Percentiles rank a stretch among this genome's conserved stretches.
Conservation (phyloP, 805 yeast species). For the Nakazawaea wickerhamii region DNA sequence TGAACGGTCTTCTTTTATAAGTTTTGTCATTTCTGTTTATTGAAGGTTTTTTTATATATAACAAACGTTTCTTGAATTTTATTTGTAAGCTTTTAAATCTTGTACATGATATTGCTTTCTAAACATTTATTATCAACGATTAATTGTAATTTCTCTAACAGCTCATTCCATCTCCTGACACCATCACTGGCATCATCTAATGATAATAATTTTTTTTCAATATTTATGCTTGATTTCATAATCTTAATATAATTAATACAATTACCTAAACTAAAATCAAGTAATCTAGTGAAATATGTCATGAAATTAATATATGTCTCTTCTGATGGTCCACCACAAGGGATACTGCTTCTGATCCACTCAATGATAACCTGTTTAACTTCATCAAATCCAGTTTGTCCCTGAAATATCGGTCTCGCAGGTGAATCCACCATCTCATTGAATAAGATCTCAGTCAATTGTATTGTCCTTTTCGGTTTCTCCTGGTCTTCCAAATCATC, state of each 20-base stretch:
- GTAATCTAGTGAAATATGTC: neutral
- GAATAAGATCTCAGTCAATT: slow-evolving; percentile 3
- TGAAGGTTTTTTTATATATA: no score
- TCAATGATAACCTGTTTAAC: neutral
- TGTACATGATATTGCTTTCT: neutral
- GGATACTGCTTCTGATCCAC: slow-evolving; percentile 2
- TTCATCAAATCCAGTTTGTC: neutral
- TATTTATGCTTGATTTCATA: neutral
- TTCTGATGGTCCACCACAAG: slow-evolving; percentile 1
- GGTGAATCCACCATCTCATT: neutral
- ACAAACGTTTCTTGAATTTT: neutral
- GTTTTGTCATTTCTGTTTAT: neutral
- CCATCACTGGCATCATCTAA: neutral
- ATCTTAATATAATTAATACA: slow-evolving; percentile 1
- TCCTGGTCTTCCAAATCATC: slow-evolving; percentile 1
- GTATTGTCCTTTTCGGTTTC: slow-evolving; percentile 1
- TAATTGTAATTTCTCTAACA: neutral
- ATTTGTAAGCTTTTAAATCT: neutral
- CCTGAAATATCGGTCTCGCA: neutral
- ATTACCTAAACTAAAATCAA: neutral
- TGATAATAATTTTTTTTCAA: neutral
- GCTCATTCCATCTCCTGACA: neutral
- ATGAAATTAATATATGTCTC: neutral
- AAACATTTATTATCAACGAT: slow-evolving; percentile 2
- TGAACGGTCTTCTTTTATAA: no score